These are phyloP conservation scores for Leccinum griseonigrum DNA, from an alignment of 1,284 basidiomycete species.

Conservation along the genomic window DNA sequence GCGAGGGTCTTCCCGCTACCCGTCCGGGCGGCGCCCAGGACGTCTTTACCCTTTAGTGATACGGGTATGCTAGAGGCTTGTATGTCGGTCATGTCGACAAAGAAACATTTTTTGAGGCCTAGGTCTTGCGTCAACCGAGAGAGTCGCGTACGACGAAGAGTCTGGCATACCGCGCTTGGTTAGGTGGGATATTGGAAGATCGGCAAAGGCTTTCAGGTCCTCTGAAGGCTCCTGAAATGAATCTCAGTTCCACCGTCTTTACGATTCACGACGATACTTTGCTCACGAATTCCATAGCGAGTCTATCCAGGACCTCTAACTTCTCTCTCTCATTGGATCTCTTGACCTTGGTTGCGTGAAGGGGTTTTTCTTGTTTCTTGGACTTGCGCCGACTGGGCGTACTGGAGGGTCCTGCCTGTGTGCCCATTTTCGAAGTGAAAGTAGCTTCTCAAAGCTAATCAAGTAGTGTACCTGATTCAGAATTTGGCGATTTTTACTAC, in stretches of 20 bases:
- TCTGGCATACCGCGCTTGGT: conserved; percentile 62
- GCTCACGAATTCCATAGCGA: conserved; percentile 59
- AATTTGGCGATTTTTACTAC: neutral
- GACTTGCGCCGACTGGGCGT: conserved; percentile 11
- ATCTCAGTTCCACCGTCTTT: conserved; percentile 10
- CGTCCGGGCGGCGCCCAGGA: conserved; percentile 77
- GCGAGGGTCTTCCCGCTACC: conserved; percentile 85
- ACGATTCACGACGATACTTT: neutral
- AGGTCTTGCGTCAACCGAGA: neutral
- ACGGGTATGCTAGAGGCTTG: conserved; percentile 64
- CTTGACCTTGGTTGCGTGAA: conserved; percentile 37
- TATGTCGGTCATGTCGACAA: conserved; percentile 85
- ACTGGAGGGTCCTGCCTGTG: conserved; percentile 20
- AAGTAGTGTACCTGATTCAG: neutral
- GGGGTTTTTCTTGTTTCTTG: conserved; percentile 16
- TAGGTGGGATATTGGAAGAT: conserved; percentile 66
- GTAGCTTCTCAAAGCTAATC: neutral
- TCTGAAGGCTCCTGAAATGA: conserved; percentile 44
- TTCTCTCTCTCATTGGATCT: conserved; percentile 52
- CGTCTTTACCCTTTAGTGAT: conserved; percentile 64
- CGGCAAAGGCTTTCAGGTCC: conserved; percentile 52
- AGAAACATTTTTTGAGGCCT: conserved; percentile 86
- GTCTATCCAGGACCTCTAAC: conserved; percentile 51
- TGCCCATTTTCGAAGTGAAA: conserved; percentile 13
- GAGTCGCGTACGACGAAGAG: neutral